phyloP scores from a whole-genome alignment of 1,139 yeast genomes.

The Candida sojae region DNA sequence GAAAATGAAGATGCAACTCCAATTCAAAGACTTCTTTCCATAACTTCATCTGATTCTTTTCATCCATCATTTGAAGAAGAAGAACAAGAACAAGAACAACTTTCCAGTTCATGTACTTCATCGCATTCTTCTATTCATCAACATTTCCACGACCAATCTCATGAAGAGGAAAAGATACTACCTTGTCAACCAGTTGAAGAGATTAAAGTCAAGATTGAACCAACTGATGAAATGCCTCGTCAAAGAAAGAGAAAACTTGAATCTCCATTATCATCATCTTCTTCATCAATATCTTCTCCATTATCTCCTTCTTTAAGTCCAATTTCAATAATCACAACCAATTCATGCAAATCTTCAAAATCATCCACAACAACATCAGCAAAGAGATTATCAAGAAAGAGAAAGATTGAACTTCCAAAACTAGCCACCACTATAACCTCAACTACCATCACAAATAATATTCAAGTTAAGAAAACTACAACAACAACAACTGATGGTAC shows the following conservation, averaged over 20 bases:
- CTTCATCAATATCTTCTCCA: conserved; percentile 1
- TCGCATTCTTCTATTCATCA: conserved; percentile 1
- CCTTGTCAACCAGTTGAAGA: not conserved
- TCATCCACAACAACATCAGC: conserved; percentile 2
- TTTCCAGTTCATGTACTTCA: conserved; percentile 1
- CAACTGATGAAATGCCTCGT: not conserved
- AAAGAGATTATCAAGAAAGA: conserved; percentile 4
- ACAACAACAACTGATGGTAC: conserved; percentile 13
- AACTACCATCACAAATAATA: conserved; percentile 16
- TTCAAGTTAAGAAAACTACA: conserved; percentile 15
- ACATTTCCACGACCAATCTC: not conserved
- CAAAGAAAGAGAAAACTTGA: conserved; percentile 12
- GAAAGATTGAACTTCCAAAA: not conserved
- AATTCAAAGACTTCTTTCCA: conserved; percentile 22
- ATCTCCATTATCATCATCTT: not conserved
- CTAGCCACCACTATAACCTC: conserved; percentile 10
- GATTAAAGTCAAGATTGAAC: not conserved
- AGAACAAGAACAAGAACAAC: conserved; percentile 1
- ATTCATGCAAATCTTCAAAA: conserved; percentile 5
- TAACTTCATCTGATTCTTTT: conserved; percentile 6
- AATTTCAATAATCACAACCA: conserved; percentile 1
- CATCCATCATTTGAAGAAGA: conserved; percentile 4
- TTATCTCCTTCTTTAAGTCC: conserved; percentile 4
- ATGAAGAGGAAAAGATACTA: not conserved
- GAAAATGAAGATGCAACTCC: not conserved